Conservation (phyloP, 169 alveolate species). For the Eimeria falciformis region DNA sequence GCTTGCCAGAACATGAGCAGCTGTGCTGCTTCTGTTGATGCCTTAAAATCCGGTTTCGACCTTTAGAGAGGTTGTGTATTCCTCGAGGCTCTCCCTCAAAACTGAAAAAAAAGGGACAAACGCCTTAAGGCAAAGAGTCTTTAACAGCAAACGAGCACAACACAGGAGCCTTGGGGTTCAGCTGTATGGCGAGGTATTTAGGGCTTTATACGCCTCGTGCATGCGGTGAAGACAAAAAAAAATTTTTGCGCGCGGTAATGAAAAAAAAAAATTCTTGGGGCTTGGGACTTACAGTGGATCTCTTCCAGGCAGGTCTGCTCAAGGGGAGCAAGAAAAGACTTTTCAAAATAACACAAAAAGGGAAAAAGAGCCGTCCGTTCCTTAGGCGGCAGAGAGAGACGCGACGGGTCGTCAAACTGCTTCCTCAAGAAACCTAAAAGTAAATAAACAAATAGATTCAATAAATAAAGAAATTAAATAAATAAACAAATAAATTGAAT, state of each 20-base stretch:
- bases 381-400: neutral
- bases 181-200: too few species aligned
- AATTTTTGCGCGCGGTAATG: too few species aligned
- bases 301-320: conserved; percentile 17
- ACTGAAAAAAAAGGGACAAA: neutral
- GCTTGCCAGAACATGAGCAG: too few species aligned
- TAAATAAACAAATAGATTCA: too few species aligned
- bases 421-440: neutral
- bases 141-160: too few species aligned
- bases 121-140: too few species aligned
- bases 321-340: conserved; percentile 45
- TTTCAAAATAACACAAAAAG: conserved; percentile 38
- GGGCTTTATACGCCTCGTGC: too few species aligned
- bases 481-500: neutral
- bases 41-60: neutral
- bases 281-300: neutral
- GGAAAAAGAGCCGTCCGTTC: conserved; percentile 29
- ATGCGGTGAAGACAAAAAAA: too few species aligned
- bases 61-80: neutral
- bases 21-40: neutral
- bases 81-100: neutral
- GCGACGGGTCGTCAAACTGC: conserved; percentile 7
- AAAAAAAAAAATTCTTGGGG: too few species aligned
- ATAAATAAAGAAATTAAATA: neutral
- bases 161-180: too few species aligned